Base-by-base conservation (phyloP, 148 eudicot genomes). In the Heliosperma pusillum region DNA sequence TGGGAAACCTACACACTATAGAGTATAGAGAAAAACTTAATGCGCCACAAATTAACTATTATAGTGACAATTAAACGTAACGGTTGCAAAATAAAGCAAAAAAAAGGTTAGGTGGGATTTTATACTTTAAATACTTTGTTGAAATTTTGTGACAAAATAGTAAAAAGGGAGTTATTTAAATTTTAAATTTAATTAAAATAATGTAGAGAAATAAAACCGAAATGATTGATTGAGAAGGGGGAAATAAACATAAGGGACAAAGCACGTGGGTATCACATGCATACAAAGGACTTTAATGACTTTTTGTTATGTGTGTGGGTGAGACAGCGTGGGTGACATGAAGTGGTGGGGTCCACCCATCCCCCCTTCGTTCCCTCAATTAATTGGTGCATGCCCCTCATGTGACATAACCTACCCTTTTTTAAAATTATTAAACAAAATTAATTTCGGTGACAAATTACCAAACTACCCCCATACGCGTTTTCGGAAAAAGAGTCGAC, bases 211-310 rank as follows among this genome's bases (percentile, higher is more conserved):
- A n/a, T n/a, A n/a, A n/a, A n/a, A n/a, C n/a, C n/a, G n/a, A n/a
- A n/a, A n/a, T n/a, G n/a, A n/a, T n/a, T n/a, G n/a, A n/a, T n/a
- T n/a, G n/a, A n/a, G n/a, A n/a, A n/a, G n/a, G n/a, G n/a, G n/a
- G n/a, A n/a, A n/a, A n/a, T n/a, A n/a, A n/a, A n/a, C n/a, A n/a
- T n/a, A n/a, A 13, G 30, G 21, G 63, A 69, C 19, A 24, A 25
- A 50, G 81, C 80, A 81, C 84, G 74, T 77, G n/a, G 84, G 55
- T 33, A 58, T 74, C 78, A 77, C 84, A 81, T 82, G 84, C 58
- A 19, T 42, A 55, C 17, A 45, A 33, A 56, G 64, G 1, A 27
- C 21, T 12, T 11, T 12, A 2, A 9, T 25, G 2, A 62, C 2
- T 27, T 55, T n/a, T 55, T 15, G 2, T 55, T 12, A 15, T 12